Evolutionary conservation across 495 filamentous ascomycete genomes (phyloP).

Genomic region (Penicillium lagena): DNA sequence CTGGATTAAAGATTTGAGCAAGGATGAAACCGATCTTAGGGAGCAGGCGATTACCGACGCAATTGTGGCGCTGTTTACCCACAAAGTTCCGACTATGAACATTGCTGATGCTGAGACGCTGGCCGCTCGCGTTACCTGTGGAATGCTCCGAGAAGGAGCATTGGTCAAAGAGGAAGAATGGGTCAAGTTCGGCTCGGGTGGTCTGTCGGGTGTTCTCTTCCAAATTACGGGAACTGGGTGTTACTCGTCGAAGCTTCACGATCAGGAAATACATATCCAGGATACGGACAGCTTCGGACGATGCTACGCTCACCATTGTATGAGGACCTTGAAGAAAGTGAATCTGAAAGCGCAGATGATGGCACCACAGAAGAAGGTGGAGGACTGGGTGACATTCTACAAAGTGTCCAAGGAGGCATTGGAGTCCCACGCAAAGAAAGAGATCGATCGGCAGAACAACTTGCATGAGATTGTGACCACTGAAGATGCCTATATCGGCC

Average conservation of each 20-base stretch:
- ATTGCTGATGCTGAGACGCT: constrained; percentile 92
- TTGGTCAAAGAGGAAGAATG: constrained; percentile 92
- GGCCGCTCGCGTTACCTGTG: constrained; percentile 67
- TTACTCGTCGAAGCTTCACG: constrained; percentile 79
- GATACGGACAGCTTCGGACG: constrained; percentile 58
- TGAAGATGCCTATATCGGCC: constrained; percentile 84
- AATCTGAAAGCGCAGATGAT: constrained; percentile 68
- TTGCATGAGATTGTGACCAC: constrained; percentile 94
- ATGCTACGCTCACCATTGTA: constrained; percentile 93
- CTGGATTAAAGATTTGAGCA: constrained; percentile 85
- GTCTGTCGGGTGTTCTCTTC: constrained; percentile 80
- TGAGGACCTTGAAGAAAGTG: constrained; percentile 88
- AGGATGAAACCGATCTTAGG: constrained; percentile 77
- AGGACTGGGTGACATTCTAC: constrained; percentile 93
- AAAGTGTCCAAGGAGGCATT: constrained; percentile 71
- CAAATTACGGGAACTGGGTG: constrained; percentile 92
- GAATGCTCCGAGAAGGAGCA: constrained; percentile 74
- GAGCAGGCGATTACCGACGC: constrained; percentile 77
- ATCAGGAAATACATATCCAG: constrained; percentile 69
- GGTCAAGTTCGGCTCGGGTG: constrained; percentile 80
- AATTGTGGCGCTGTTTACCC: constrained; percentile 83
- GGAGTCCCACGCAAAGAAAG: constrained; percentile 68
- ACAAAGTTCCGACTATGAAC: constrained; percentile 98
- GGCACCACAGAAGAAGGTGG: constrained; percentile 58
- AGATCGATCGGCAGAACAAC: constrained; percentile 88